Evolutionary conservation across 768 basidiomycete genomes (phyloP), one percentile per base, ranked within the genome.

Genomic region (Exsudoporus frostii): DNA sequence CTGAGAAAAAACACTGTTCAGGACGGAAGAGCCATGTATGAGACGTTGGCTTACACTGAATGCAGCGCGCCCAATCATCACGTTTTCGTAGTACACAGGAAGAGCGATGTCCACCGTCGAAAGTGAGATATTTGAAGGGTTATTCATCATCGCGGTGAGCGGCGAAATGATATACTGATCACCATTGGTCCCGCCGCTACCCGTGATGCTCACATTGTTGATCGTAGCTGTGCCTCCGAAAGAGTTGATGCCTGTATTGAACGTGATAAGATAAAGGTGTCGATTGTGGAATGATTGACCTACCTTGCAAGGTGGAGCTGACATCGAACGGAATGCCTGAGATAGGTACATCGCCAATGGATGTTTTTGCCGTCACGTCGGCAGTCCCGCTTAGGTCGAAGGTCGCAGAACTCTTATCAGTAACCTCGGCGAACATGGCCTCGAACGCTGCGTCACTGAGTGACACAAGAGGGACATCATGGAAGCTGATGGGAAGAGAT

Each of bases 101-200:
- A 90, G 75, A 6, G 82, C 69, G 22, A 87, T 72, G 42, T 77
- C 74, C 50, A 77, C 74, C 10, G 86, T 87, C 49, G 76, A 66
- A 30, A 90, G 72, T 5, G 84, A 82, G 32, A 88, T 66, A 59
- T 86, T 86, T 6, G 85, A 86, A 7, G 85, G 87, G 55, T 89
- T 88, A 22, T 82, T 65, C 42, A 88, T 70, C 14, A 68, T 74
- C 19, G 84, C 77, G 1, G 77, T 81, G n/a, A 87, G 65, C 2
- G 82, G 84, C 4, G 81, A 63, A 29, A 78, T 67, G 39, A 88
- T 76, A 60, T 74, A 89, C 65, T 86, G 71, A 55, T 73, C 73
- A 7, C 84, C 84, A n/a, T 79, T 80, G 46, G 66, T 71, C 38
- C 84, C 84, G 34, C 86, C 86, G 59, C 86, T 86, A 24, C 85